phyloP scores from a whole-genome alignment of 495 filamentous ascomycete genomes.

The Penicillium pulvis region DNA sequence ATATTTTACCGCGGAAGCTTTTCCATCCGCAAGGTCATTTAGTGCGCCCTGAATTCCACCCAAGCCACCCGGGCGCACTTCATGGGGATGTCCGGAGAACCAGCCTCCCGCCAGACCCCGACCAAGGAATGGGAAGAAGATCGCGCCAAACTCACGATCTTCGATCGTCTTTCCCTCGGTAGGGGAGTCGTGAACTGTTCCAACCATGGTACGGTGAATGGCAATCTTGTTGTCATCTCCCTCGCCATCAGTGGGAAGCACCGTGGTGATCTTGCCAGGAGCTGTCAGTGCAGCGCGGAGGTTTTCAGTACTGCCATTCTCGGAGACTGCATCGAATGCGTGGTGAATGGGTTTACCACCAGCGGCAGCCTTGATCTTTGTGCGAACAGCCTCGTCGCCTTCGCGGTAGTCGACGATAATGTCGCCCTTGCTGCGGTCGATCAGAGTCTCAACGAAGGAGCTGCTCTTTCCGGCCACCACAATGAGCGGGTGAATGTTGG shows the following conservation, averaged over 20 bases:
- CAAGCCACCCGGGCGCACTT: conserved; percentile 63
- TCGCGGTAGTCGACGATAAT: conserved; percentile 69
- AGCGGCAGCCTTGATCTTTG: conserved; percentile 26
- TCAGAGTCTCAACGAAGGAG: conserved; percentile 57
- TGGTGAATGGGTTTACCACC: conserved; percentile 33
- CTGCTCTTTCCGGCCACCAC: conserved; percentile 63
- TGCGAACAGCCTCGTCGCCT: conserved; percentile 27
- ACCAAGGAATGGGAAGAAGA: conserved; percentile 56
- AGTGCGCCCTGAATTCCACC: conserved; percentile 58
- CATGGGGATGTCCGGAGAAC: conserved; percentile 62
- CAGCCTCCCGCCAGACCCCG: conserved; percentile 57
- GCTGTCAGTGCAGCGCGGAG: conserved; percentile 23
- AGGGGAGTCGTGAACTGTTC: conserved; percentile 16
- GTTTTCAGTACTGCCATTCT: conserved; percentile 48
- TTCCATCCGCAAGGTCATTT: conserved; percentile 61
- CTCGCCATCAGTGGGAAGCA: conserved; percentile 25
- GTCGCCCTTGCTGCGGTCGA: conserved; percentile 69
- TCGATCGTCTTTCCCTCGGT: conserved; percentile 18
- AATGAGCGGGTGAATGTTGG: conserved; percentile 76
- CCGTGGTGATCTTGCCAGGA: conserved; percentile 54
- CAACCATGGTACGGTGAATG: conserved; percentile 13
- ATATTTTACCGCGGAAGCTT: conserved; percentile 69
- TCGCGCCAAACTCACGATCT: conserved; percentile 58
- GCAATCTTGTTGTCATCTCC: not conserved
- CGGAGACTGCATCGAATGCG: conserved; percentile 62